Evolutionary conservation across 352 stramenopile genomes (phyloP), one percentile per base, ranked within the genome.

Genomic region (Phytophthora citricola): DNA sequence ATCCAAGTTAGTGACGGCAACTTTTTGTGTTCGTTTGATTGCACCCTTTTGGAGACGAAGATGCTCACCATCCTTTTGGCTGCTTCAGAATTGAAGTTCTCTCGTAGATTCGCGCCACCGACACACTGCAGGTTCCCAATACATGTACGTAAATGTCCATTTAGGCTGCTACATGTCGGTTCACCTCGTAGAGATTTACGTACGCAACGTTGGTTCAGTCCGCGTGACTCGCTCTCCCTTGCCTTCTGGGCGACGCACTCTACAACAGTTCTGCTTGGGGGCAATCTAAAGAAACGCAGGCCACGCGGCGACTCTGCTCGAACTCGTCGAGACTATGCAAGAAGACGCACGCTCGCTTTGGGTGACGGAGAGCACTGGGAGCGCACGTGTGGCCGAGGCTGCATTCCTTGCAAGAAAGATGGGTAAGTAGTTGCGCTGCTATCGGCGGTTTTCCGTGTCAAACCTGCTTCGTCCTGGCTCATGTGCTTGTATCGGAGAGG

Each of bases 231-330:
- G 8, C 29, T 10, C 29, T 34, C 9, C 29, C 29, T 34, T 34
- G 22, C 49, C 32, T 41, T 59, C 38, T 48, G n/a, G 1, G 10
- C 39, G 12, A 34, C 11, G 15, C 17, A 9, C 45, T 63, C 22
- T 29, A 58, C 12, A 31, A 17, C 58, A 46, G 14, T 17, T 63
- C 51, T 43, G 26, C 38, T 45, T 60, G 17, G 26, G 17, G 38
- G 52, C 44, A 57, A 63, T 69, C 60, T 14, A 45, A 26, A 56
- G 60, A 63, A 69, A 69, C 60, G 60, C 60, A 69, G 52, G 8
- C 43, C 26, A 49, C 36, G 58, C 41, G 31, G 43, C 50, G 50
- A 54, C 51, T 68, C 15, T 63, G 59, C 58, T 61, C 59, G n/a
- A 49, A 24, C 15, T 36, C 10, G 49, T 43, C 40, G 48, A 66